Base-by-base conservation (phyloP, 2,329 filamentous ascomycete species). In the Knufia fluminis region DNA sequence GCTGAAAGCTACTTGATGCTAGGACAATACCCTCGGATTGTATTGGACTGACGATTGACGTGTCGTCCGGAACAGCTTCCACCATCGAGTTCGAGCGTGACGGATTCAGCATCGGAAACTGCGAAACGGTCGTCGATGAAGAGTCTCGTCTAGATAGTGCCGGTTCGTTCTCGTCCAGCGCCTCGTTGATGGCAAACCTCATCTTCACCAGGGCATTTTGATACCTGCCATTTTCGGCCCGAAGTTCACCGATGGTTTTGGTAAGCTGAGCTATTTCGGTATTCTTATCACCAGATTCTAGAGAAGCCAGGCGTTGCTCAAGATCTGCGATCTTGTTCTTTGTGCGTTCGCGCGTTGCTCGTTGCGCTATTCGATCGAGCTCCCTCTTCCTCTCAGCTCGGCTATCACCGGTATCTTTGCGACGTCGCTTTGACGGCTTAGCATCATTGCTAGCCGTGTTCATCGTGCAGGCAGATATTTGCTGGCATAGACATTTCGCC, bases 261-360 rank as follows among this genome's bases (percentile, higher is more conserved):
- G 54, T 54, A 20, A 56, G 19, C 26, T 43, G 50, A 12, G 49
- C 48, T 19, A 53, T 51, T 19, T 52, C 50, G 12, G 41, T 41
- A 19, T 51, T 42, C 35, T 52, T 52, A 26, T 56, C 54, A 19
- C 54, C 49, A 7, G 54, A 49, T 35, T 56, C 52, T 10, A 56
- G 48, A 42, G 52, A 54, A 35, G 50, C 54, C 9, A 56, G 48
- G 6, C 50, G 43, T 33, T 54, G 52, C 31, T 56, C 54, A 16
- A 56, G 47, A 20, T 50, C 52, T 14, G 54, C 54, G 24, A 60
- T 54, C 17, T 52, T 53, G 40, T 57, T 54, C 46, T 60, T 57
- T 45, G 57, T 59, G 26, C 58, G 52, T 38, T 59, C 55, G 2
- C 58, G 55, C 16, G 56, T 59, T 22, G 58, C 58, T 31, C 58